Evolutionary conservation across 1,284 basidiomycete species (phyloP).

Genomic region (Trametes polyzona): DNA sequence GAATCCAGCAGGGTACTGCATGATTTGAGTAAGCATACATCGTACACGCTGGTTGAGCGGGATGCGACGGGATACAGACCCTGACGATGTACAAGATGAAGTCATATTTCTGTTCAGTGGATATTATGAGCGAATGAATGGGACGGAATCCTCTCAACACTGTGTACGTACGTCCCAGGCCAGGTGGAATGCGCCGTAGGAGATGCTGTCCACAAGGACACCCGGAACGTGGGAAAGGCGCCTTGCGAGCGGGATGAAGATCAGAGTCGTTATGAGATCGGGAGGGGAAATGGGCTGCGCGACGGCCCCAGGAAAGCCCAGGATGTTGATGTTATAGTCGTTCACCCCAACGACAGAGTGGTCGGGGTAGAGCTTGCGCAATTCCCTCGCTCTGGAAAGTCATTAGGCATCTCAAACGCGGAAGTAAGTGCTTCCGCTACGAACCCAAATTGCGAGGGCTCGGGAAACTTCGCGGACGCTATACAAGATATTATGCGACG

Average conservation of each 20-base stretch:
- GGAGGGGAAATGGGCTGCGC: conserved; percentile 50
- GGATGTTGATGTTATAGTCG: conserved; percentile 50
- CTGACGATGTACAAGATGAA: conserved; percentile 52
- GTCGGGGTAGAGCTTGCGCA: conserved; percentile 63
- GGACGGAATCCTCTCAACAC: neutral
- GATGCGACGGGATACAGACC: too few species aligned
- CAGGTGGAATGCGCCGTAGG: conserved; percentile 58
- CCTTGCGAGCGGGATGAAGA: conserved; percentile 54
- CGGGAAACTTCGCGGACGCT: conserved; percentile 56
- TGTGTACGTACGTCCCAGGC: conserved; percentile 58
- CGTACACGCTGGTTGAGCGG: neutral
- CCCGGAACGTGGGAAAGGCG: conserved; percentile 51
- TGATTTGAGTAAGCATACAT: neutral
- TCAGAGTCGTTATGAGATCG: conserved; percentile 51
- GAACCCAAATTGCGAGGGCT: conserved; percentile 51
- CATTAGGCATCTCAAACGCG: neutral
- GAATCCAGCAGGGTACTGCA: conserved; percentile 51
- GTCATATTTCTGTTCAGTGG: conserved; percentile 44
- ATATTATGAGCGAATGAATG: neutral
- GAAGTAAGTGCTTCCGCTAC: conserved; percentile 18
- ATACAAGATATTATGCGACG: neutral
- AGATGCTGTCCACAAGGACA: conserved; percentile 51
- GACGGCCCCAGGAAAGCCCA: conserved; percentile 54
- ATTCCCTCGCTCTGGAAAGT: conserved; percentile 47
- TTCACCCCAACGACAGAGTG: conserved; percentile 60